Conservation (phyloP, 345 rosid genomes). For the Lumnitzera littorea region DNA sequence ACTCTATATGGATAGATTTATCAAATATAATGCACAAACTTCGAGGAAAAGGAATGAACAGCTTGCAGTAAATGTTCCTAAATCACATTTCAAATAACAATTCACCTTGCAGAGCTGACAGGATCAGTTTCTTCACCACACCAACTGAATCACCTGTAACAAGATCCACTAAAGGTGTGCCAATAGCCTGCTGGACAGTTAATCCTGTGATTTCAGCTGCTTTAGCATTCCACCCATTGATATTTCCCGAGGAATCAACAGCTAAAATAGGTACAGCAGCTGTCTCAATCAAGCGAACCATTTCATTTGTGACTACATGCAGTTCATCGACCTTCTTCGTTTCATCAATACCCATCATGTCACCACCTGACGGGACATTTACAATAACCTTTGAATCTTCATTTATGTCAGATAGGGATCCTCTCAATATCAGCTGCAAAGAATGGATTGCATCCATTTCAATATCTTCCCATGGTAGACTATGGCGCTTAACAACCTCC, state of each 20-base stretch:
- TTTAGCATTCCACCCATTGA: slow-evolving; percentile 84
- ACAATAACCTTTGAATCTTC: slow-evolving; percentile 42
- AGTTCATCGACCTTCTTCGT: slow-evolving; percentile 55
- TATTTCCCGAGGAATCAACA: slow-evolving; percentile 53
- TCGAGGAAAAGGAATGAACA: no score
- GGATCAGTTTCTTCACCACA: slow-evolving; percentile 33
- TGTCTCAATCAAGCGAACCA: slow-evolving; percentile 85
- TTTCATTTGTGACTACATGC: slow-evolving; percentile 52
- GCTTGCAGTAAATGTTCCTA: not conserved
- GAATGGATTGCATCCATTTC: slow-evolving; percentile 92
- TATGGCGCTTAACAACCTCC: slow-evolving; percentile 64
- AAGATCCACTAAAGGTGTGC: slow-evolving; percentile 47
- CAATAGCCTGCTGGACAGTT: slow-evolving; percentile 64
- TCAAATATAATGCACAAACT: no score
- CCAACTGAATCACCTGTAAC: slow-evolving; percentile 41
- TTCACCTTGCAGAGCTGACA: slow-evolving; percentile 53
- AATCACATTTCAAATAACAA: slow-evolving; percentile 7
- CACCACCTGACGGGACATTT: slow-evolving; percentile 27
- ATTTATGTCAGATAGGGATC: slow-evolving; percentile 43
- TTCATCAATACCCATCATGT: slow-evolving; percentile 21
- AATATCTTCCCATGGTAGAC: slow-evolving; percentile 73
- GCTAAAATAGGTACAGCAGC: slow-evolving; percentile 81
- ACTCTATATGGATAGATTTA: no score
- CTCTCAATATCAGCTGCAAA: slow-evolving; percentile 70
- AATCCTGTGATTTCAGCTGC: slow-evolving; percentile 69